These are phyloP conservation scores for Pelargonium australe DNA, from an alignment of 441 rosid species.

Conservation along the genomic window DNA sequence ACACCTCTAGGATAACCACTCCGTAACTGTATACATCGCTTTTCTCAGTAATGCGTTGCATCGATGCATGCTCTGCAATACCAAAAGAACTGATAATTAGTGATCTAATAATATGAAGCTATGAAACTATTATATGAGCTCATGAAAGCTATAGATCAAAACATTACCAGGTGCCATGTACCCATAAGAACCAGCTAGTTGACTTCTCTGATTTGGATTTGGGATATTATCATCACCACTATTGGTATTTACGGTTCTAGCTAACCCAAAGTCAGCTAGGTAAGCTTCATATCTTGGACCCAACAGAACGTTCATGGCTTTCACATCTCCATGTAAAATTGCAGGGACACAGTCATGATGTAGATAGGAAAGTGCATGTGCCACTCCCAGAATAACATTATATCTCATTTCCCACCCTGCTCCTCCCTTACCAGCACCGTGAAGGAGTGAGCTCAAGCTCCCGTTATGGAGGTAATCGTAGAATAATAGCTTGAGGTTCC, in stretches of 20 bases:
- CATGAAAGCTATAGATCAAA: neutral
- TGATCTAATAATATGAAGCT: neutral
- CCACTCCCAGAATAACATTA: conserved; percentile 65
- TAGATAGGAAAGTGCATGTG: conserved; percentile 79
- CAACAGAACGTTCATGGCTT: conserved; percentile 81
- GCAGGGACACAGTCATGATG: conserved; percentile 88
- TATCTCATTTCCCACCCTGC: conserved; percentile 81
- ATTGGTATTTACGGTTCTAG: conserved; percentile 36
- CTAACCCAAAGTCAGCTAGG: conserved; percentile 88
- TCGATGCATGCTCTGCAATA: conserved; percentile 69
- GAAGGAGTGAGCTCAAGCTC: conserved; percentile 83
- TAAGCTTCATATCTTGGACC: conserved; percentile 62
- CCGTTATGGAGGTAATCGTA: conserved; percentile 89
- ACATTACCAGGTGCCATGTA: conserved; percentile 84
- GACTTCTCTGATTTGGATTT: conserved; percentile 52
- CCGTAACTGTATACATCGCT: conserved; percentile 92
- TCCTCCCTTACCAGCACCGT: conserved; percentile 57
- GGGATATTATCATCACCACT: conserved; percentile 26
- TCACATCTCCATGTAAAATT: conserved; percentile 85
- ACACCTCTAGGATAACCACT: conserved; percentile 65
- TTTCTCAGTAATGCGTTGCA: conserved; percentile 66
- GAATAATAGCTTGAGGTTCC: conserved; percentile 68
- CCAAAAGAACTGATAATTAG: neutral
- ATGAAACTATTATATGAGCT: too few relatives aligned
- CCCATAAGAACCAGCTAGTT: conserved; percentile 86